These are phyloP conservation scores for Karstenula rhodostoma DNA, from an alignment of 2,329 filamentous ascomycete genomes.

Conservation along the genomic window DNA sequence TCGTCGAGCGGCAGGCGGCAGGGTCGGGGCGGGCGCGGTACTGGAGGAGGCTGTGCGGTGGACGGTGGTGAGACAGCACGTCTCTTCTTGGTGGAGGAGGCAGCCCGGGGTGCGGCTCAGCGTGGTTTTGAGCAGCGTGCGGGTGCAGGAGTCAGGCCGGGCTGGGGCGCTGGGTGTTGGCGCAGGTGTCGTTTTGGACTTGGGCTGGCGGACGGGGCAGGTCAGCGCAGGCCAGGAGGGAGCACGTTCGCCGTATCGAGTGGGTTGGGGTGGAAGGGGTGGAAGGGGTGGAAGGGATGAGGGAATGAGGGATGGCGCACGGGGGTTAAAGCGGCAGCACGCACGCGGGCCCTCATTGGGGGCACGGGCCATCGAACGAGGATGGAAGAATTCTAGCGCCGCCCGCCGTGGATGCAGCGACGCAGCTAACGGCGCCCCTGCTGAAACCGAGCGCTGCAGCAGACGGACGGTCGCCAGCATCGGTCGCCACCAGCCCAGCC, in stretches of 20 bases:
- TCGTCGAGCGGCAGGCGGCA: constrained; percentile 17
- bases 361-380: constrained; percentile 7
- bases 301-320: constrained; percentile 13
- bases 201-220: constrained; percentile 12
- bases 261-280: constrained; percentile 1
- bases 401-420: constrained; percentile 14
- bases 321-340: constrained; percentile 24
- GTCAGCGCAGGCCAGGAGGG: constrained; percentile 11
- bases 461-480: not conserved
- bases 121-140: constrained; percentile 46
- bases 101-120: constrained; percentile 43
- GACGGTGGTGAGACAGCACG: constrained; percentile 30
- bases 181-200: constrained; percentile 11
- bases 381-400: constrained; percentile 30
- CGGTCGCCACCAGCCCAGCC: not conserved
- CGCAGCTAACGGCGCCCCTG: constrained; percentile 11
- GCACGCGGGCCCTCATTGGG: constrained; percentile 5
- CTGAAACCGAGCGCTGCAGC: constrained; percentile 1
- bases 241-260: constrained; percentile 10
- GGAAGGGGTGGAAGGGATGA: constrained; percentile 4
- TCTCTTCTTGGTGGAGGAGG: constrained; percentile 21
- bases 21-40: constrained; percentile 19
- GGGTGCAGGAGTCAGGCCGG: constrained; percentile 17
- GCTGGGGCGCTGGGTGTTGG: constrained; percentile 1
- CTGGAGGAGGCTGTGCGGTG: constrained; percentile 12